Evolutionary conservation across 345 rosid genomes (phyloP).

Genomic region (Hypericum perforatum): DNA sequence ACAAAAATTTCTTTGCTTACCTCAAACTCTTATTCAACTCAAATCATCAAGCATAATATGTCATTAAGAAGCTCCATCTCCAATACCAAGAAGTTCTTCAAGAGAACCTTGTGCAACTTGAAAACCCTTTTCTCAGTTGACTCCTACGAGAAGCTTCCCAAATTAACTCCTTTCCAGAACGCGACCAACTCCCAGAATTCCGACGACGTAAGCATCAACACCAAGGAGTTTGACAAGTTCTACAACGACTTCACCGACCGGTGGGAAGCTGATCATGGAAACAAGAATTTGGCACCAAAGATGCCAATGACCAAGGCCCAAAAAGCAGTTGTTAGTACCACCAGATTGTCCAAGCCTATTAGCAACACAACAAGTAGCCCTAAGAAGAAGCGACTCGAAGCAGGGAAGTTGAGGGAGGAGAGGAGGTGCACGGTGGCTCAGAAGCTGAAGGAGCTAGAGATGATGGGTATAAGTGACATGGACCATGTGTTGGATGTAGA

Average conservation of each 20-base stretch:
- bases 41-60: conserved; percentile 24
- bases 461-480: background rate
- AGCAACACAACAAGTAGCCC: no score
- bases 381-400: no score
- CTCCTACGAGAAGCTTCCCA: conserved; percentile 49
- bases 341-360: no score
- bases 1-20: background rate
- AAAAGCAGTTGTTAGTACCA: no score
- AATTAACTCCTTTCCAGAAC: conserved; percentile 25
- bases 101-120: conserved; percentile 39
- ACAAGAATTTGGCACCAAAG: no score
- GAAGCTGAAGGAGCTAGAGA: conserved; percentile 4
- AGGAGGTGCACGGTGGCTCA: background rate
- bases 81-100: conserved; percentile 50
- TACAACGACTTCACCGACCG: conserved; percentile 25
- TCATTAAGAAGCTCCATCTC: conserved; percentile 46
- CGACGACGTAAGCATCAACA: conserved; percentile 5
- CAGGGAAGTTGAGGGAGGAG: background rate
- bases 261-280: conserved; percentile 17
- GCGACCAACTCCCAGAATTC: background rate
- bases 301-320: no score
- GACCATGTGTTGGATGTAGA: background rate
- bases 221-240: conserved; percentile 28
- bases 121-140: conserved; percentile 41
- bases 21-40: background rate